Conservation (phyloP, 495 filamentous ascomycete species). For the Aspergillus sclerotioniger region DNA sequence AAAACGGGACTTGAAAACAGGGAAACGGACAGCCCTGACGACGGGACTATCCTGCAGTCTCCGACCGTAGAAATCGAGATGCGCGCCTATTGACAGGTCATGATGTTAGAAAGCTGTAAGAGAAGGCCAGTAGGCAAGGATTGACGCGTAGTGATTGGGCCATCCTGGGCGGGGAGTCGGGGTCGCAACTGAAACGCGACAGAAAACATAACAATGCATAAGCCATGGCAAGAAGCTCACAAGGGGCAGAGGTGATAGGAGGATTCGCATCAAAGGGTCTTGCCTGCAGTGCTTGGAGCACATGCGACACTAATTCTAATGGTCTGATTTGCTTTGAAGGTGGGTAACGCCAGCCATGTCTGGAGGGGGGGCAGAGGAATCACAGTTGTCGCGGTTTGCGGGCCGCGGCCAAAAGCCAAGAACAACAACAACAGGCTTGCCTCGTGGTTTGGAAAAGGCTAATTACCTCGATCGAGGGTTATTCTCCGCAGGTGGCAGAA, state of each 20-base stretch:
- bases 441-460: slow-evolving; percentile 7
- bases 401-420: slow-evolving; percentile 13
- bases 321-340: slow-evolving; percentile 7
- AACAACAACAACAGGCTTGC: slow-evolving; percentile 11
- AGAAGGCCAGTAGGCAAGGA: slow-evolving; percentile 12
- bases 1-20: slow-evolving; percentile 6
- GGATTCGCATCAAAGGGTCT: slow-evolving; percentile 1
- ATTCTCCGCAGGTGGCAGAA: slow-evolving; percentile 12
- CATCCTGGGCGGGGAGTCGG: slow-evolving; percentile 9
- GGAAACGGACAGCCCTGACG: slow-evolving; percentile 4
- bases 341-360: slow-evolving; percentile 20
- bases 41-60: slow-evolving; percentile 3
- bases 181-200: slow-evolving; percentile 17
- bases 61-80: slow-evolving; percentile 11
- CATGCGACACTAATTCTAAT: slow-evolving; percentile 20
- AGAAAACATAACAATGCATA: slow-evolving; percentile 17
- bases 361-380: slow-evolving; percentile 15
- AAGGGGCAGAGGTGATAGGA: background rate
- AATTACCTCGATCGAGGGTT: slow-evolving; percentile 9
- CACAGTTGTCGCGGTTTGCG: slow-evolving; percentile 20
- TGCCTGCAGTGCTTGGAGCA: slow-evolving; percentile 4
- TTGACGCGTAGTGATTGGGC: slow-evolving; percentile 36
- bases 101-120: slow-evolving; percentile 16
- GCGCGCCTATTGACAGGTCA: slow-evolving; percentile 13
- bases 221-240: background rate